These are phyloP conservation scores for Auriculariales sp. DNA, from an alignment of 768 basidiomycete genomes.

Conservation along the genomic window DNA sequence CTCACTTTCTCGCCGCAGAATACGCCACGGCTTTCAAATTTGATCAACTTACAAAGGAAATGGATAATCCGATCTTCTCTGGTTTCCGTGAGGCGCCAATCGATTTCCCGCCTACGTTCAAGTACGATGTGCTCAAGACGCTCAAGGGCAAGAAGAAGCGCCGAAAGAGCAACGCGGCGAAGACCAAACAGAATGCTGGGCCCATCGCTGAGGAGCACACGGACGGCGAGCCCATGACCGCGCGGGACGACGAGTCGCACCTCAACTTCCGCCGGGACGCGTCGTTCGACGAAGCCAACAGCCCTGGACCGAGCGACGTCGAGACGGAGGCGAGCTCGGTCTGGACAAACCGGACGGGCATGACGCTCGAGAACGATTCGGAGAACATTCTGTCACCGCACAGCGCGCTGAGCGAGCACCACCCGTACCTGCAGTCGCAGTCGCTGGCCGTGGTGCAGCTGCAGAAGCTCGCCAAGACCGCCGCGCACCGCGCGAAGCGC, in stretches of 20 bases:
- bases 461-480: neutral
- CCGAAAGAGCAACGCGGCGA: neutral
- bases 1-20: constrained; percentile 28
- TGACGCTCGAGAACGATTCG: no score
- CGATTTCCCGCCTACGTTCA: constrained; percentile 86
- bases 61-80: constrained; percentile 52
- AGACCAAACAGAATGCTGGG: neutral
- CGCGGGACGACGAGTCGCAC: constrained; percentile 15
- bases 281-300: constrained; percentile 23
- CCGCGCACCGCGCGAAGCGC: neutral
- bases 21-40: constrained; percentile 78
- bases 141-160: constrained; percentile 27
- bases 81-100: constrained; percentile 75
- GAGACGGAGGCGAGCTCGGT: constrained; percentile 40
- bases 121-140: constrained; percentile 65
- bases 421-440: no score
- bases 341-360: constrained; percentile 26
- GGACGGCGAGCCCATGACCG: constrained; percentile 24
- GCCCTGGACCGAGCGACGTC: constrained; percentile 27
- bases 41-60: constrained; percentile 72
- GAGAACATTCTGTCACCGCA: no score
- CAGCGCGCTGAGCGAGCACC: no score
- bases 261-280: no score
- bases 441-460: neutral
- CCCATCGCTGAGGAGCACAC: constrained; percentile 14